Evolutionary conservation across 306 rosid genomes (phyloP).

Genomic region (Notholithocarpus densiflorus): DNA sequence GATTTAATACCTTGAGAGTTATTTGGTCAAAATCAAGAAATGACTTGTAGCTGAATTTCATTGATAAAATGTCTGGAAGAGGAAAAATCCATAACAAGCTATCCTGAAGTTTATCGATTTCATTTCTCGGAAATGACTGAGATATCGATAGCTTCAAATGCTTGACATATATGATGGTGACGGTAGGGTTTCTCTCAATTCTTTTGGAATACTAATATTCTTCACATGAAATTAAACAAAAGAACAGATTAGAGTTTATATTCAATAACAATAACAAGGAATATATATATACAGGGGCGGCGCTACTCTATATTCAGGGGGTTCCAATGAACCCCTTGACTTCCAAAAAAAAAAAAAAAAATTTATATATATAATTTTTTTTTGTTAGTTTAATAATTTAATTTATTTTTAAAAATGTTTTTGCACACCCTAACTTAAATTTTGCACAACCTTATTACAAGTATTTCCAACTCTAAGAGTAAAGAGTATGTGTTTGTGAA

Average conservation of each 20-base stretch:
- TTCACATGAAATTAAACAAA: not conserved
- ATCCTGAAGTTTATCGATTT: not conserved
- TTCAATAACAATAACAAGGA: not conserved
- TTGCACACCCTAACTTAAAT: no score
- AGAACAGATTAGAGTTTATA: not conserved
- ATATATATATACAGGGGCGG: no score
- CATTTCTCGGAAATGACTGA: not conserved
- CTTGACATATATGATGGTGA: slow-evolving; percentile 14
- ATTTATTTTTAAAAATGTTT: no score
- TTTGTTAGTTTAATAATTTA: no score
- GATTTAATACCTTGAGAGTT: slow-evolving; percentile 1
- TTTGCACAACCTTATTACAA: no score
- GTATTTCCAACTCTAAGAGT: no score
- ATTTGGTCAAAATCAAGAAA: no score
- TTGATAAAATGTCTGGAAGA: not conserved
- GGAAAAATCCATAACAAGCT: slow-evolving; percentile 12
- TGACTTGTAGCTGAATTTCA: not conserved
- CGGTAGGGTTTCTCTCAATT: slow-evolving; percentile 4
- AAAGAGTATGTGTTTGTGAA: no score
- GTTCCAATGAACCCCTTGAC: no score
- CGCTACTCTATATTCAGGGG: rapidly evolving
- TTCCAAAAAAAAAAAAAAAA: no score
- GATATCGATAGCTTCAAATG: not conserved
- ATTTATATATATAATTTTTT: no score
- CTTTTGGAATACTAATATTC: not conserved